A percentile compares a stretch with the other conserved stretches of the same genome.
Evolutionary conservation across 2,329 filamentous ascomycete species (phyloP).

Genomic region (Fusarium anthophilum): DNA sequence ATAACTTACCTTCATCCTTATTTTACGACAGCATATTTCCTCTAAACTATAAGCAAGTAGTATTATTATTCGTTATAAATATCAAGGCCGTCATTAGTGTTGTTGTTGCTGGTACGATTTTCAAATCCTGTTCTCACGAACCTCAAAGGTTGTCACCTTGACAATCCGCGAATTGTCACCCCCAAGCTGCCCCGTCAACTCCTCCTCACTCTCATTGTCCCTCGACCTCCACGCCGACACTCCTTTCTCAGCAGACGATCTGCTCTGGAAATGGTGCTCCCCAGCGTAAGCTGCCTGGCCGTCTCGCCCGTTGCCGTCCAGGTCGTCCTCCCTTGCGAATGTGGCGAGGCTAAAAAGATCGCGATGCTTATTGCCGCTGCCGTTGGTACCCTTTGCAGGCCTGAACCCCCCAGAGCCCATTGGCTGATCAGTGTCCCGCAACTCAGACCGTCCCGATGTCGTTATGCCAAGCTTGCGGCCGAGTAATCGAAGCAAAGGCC

Average conservation of each 20-base stretch:
- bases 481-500: constrained; percentile 53
- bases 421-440: constrained; percentile 27
- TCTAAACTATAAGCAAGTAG: neutral
- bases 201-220: constrained; percentile 35
- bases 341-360: constrained; percentile 44
- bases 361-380: constrained; percentile 17
- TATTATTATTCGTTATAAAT: constrained; percentile 10
- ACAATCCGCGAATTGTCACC: constrained; percentile 13
- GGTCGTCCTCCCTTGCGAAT: constrained; percentile 40
- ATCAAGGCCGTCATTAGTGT: constrained; percentile 23
- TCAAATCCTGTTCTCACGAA: constrained; percentile 30
- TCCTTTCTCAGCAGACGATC: constrained; percentile 22
- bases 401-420: constrained; percentile 10
- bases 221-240: constrained; percentile 25
- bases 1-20: neutral
- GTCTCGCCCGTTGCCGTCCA: constrained; percentile 29
- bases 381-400: constrained; percentile 14
- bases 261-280: constrained; percentile 22
- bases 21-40: neutral
- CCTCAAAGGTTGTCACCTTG: constrained; percentile 32
- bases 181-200: constrained; percentile 22
- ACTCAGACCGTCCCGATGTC: constrained; percentile 30
- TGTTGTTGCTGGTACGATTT: constrained; percentile 3
- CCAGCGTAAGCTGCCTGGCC: constrained; percentile 31
- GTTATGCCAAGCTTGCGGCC: constrained; percentile 46